Base-by-base conservation (phyloP, 1,139 yeast genomes). In the Blastobotrys raffinosifermentans region DNA sequence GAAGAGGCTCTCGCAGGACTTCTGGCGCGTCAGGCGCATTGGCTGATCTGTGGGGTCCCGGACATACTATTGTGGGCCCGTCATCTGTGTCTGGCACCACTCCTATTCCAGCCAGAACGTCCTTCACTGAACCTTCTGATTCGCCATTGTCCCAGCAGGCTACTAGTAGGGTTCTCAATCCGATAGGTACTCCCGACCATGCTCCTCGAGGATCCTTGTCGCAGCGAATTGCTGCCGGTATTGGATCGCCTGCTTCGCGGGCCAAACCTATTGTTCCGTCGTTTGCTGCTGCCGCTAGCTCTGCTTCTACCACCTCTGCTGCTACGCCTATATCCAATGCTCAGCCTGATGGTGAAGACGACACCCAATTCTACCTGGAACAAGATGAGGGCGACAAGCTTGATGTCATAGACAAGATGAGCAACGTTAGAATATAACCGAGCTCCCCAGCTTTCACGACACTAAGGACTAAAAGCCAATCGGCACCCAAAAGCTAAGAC, bases 1-100 rank as follows among this genome's bases (percentile, higher is more conserved):
- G 94, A 42, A 67, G 93, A 34, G 80, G 73, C 44, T 77, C 86
- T 4, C 64, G 82, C 36, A 35, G 40, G 15, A 32, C 40, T 11
- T 21, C 27, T 5, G 14, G 11, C 15, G 27, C 14, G 6, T 8
- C 31, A 16, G 19, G 19, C n/a, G 11, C 31, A 18, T n/a, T n/a
- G n/a, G 21, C 17, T n/a, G 31, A 29, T 29, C 11, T 29, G n/a
- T 29, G 31, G 31, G 31, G 31, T 7, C 7, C 7, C 11, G 27
- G 27, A n/a, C 14, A 8, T 25, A n/a, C 11, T 6, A 25, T 6
- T n/a, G 7, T 14, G 11, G 14, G 11, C 11, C 13, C 13, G 15
- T 25, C 27, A 6, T 25, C 27, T 6, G 9, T 8, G 23, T 13
- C 11, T 6, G 27, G 27, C 7, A 25, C 27, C 7, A 14, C 15